Evolutionary conservation across 176 grass and related monocot species (phyloP), one percentile per base, ranked within the genome.

Genomic region (Avena insularis): DNA sequence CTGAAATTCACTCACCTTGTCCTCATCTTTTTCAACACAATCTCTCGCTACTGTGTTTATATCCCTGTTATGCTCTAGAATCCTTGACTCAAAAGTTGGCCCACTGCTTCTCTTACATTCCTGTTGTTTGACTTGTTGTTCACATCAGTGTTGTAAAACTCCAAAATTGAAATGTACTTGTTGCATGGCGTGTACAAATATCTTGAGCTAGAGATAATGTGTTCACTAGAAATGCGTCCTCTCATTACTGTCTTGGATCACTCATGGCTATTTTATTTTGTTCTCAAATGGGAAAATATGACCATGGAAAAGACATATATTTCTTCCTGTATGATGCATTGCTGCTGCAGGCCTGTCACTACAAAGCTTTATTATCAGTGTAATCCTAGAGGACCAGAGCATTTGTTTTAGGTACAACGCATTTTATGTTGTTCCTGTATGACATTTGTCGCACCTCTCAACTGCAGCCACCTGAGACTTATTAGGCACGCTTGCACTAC

Each of bases 81-180:
- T 46, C 59, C 25, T 55, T 21, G 36, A 66, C 33, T 35, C 13
- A 14, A 80, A 50, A 60, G 1, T 45, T 84, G 58, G 40, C 49
- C 57, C 68, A 53, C 11, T 38, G n/a, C 36, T 59, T 47, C 5
- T 56, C 66, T 55, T 77, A 20, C 29, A 21, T 80, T 80, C 56
- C 38, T 84, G 10, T 57, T 57, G 55, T 57, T 57, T 57, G 55
- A 2, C 16, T 56, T 16, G 13, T 17, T 55, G 55, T 57, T 57
- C 55, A 57, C 55, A 57, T 57, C 55, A 57, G 6, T 80, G 33
- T 66, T 79, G 85, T 81, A 81, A 84, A 87, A 84, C 29, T 68
- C 67, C 75, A 9, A 79, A 87, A 48, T 51, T 78, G 63, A 87
- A 86, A 82, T 78, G 29, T 88, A 73, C 67, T n/a, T 78, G 43